A percentile compares a stretch with the other conserved stretches of the same genome.
These are phyloP conservation scores for Barnettozyma hawaiiensis DNA, from an alignment of 1,139 yeast species.

Conservation along the genomic window DNA sequence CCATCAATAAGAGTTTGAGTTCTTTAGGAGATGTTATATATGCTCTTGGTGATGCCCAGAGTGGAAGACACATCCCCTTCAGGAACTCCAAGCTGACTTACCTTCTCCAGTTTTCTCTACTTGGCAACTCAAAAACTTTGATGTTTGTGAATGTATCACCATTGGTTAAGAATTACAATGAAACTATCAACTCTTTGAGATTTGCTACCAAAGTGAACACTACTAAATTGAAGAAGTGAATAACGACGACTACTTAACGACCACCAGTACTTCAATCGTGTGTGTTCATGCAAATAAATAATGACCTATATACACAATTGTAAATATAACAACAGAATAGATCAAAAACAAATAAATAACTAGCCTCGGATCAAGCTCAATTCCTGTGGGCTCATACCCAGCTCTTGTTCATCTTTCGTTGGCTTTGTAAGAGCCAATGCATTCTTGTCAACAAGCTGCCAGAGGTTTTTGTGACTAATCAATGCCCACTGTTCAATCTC, in stretches of 20 bases:
- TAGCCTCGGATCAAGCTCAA: slow-evolving; percentile 3
- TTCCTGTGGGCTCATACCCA: slow-evolving; percentile 1
- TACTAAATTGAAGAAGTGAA: slow-evolving; percentile 35
- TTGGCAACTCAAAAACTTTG: slow-evolving; percentile 82
- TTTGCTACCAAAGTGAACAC: slow-evolving; percentile 81
- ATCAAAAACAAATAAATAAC: not conserved
- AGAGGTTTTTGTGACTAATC: slow-evolving; percentile 36
- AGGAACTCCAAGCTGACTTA: slow-evolving; percentile 67
- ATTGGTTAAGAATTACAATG: slow-evolving; percentile 52
- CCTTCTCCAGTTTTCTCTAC: slow-evolving; percentile 73
- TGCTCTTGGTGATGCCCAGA: slow-evolving; percentile 46
- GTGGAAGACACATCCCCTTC: slow-evolving; percentile 45
- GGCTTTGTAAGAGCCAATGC: slow-evolving; percentile 4
- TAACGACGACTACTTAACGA: not conserved
- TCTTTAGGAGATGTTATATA: slow-evolving; percentile 87
- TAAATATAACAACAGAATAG: not conserved
- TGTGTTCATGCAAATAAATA: slow-evolving; percentile 3
- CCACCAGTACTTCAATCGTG: not conserved
- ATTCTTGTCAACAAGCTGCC: slow-evolving; percentile 38
- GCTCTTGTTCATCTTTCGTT: slow-evolving; percentile 1
- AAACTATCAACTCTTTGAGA: slow-evolving; percentile 77
- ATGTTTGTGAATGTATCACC: slow-evolving; percentile 94
- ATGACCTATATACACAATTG: not conserved
- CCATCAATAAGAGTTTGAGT: slow-evolving; percentile 84
- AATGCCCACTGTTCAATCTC: slow-evolving; percentile 51